A percentile compares a stretch with the other conserved stretches of the same genome.
Conservation (phyloP, 1,284 basidiomycete genomes). For the Microbotryum scabiosae region DNA sequence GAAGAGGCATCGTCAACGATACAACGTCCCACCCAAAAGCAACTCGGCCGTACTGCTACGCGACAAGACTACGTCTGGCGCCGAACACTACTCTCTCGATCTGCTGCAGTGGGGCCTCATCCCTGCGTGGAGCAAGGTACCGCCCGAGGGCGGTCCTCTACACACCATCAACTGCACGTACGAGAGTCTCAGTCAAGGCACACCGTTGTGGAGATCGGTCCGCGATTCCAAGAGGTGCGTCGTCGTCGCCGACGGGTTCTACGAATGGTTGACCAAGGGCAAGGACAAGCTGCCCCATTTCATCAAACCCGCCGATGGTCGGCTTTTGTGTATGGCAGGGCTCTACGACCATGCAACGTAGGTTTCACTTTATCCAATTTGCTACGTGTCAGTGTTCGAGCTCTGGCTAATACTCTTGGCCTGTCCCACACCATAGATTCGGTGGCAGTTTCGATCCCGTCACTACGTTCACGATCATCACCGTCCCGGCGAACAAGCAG, state of each 20-base stretch:
- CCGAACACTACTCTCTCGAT: constrained; percentile 45
- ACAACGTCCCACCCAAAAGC: constrained; percentile 55
- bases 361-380: not conserved
- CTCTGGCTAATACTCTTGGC: constrained; percentile 24
- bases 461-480: constrained; percentile 83
- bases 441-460: constrained; percentile 54
- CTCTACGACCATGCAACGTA: constrained; percentile 64
- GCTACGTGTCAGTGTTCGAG: not conserved
- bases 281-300: constrained; percentile 67
- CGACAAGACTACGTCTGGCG: constrained; percentile 5
- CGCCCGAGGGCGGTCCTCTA: constrained; percentile 50
- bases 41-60: constrained; percentile 56
- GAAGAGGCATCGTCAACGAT: not conserved
- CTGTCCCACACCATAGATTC: constrained; percentile 32
- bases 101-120: constrained; percentile 87
- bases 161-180: constrained; percentile 84
- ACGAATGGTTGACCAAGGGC: constrained; percentile 80
- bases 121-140: constrained; percentile 67
- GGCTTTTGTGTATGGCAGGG: constrained; percentile 76
- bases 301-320: constrained; percentile 55
- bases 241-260: constrained; percentile 79
- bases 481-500: constrained; percentile 49
- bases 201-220: constrained; percentile 16
- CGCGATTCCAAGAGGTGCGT: constrained; percentile 58
- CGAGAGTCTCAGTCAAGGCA: constrained; percentile 65